Evolutionary conservation across 2,329 filamentous ascomycete species (phyloP), one percentile per base, ranked within the genome.

Genomic region (Capronia americana): DNA sequence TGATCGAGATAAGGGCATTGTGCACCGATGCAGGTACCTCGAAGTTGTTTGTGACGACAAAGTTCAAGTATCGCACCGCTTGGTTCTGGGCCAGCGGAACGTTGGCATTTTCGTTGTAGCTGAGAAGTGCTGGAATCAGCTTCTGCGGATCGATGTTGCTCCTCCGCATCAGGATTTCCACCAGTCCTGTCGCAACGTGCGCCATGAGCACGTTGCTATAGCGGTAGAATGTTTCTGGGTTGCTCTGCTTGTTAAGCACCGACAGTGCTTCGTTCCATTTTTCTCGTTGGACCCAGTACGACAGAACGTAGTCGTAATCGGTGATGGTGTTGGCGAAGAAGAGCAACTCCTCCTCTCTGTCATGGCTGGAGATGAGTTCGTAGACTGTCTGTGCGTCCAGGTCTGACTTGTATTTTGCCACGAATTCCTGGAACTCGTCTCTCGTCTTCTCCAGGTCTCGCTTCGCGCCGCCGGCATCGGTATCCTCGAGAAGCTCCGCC

Each of bases 131-230:
- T 1, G 95, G 96, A 57, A 99, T 97, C 57, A 99, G 86, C 72
- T 90, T 93, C 64, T 93, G 89, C 1, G 93, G 88, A 73, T 96
- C 89, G 26, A 99, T 85, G 69, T 93, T 92, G 4, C 88, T 84
- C 75, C 98, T 94, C 41, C 95, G 88, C 91, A 96, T 97, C 74
- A 99, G 81, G 38, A 99, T 93, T 72, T 99, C 94, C n/a, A 98
- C 91, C 26, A 96, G 83, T 60, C 96, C 93, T 5, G 90, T 86
- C 0, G 94, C 88, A 3, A 89, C 89, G 75, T 97, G 92, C 17
- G 89, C 90, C 90, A 99, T 97, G 56, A 99, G 85, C n/a, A 98
- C 93, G 74, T 90, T 97, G 81, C 92, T 95, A 78, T 98, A 97
- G 69, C 92, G 90, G 82, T 98, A 98, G 79, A 98, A 99, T 54